phyloP scores from a whole-genome alignment of 1,284 basidiomycete species.

The Wolfiporia cocos region DNA sequence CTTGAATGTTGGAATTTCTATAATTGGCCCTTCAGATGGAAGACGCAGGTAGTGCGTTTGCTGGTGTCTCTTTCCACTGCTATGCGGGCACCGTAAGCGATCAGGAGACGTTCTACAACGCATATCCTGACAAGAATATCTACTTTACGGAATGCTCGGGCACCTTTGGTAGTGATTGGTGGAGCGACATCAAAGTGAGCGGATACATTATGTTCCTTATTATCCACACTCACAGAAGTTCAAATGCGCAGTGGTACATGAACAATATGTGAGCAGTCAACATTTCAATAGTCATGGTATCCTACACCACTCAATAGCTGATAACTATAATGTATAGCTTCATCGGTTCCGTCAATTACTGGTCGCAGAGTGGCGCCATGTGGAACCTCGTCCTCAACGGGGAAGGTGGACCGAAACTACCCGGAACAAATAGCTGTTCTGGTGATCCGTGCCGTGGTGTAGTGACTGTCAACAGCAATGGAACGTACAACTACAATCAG shows the following conservation, averaged over 20 bases:
- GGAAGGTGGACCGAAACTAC: constrained; percentile 54
- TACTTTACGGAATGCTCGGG: constrained; percentile 50
- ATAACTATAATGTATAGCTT: constrained; percentile 30
- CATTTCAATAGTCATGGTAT: no score
- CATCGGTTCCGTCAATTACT: constrained; percentile 39
- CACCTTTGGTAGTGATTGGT: constrained; percentile 59
- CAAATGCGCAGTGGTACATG: constrained; percentile 56
- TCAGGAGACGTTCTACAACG: constrained; percentile 38
- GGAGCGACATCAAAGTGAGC: constrained; percentile 69
- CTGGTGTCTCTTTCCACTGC: constrained; percentile 47
- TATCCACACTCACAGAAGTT: no score
- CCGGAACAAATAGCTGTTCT: constrained; percentile 54
- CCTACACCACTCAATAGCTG: no score
- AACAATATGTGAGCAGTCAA: constrained; percentile 46
- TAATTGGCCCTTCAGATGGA: constrained; percentile 33
- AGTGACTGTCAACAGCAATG: constrained; percentile 57
- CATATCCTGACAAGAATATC: constrained; percentile 41
- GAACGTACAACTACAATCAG: constrained; percentile 59
- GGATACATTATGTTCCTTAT: constrained; percentile 1
- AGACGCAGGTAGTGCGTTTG: constrained; percentile 36
- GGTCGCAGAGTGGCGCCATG: constrained; percentile 50
- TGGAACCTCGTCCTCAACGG: constrained; percentile 68
- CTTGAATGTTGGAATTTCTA: not conserved
- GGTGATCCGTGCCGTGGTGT: constrained; percentile 58
- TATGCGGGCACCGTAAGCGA: constrained; percentile 36